Evolutionary conservation across 2,329 filamentous ascomycete species (phyloP), one percentile per base, ranked within the genome.

Genomic region (Talaromyces sp.): DNA sequence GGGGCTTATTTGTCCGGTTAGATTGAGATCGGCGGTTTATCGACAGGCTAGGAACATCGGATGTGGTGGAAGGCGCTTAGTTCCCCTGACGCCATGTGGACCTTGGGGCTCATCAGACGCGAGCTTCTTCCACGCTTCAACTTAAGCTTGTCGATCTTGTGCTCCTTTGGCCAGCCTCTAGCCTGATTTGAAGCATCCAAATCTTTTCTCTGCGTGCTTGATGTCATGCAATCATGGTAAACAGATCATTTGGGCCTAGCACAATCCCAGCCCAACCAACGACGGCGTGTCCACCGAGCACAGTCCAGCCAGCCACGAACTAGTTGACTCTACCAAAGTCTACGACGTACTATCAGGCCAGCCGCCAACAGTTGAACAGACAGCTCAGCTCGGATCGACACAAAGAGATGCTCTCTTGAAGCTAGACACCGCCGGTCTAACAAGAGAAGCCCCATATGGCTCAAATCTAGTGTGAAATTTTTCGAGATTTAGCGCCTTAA

Each of bases 151-250:
- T 46, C 43, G 43, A 46, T 46, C 43, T 46, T 46, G 3, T 24
- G 43, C 43, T 24, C 21, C 43, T 46, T 46, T 24, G 43, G 43
- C 43, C 35, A 35, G 14, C 5, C 35, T 38, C 14, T 38, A 38
- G 35, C 14, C 11, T 0, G 19, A 24, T 24, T 10, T 19, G 41
- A n/a, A 3, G 17, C 41, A 3, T 46, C 21, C 9, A 24, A 24
- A 46, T 2, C 0, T 14, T 46, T 24, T 46, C 11, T 24, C 43
- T 12, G 10, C 21, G 43, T 24, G 14, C 17, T 52, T 52, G 48
- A 52, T 52, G 48, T 52, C 48, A 52, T 52, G 48, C 24, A n/a
- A 52, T 52, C 48, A 52, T 52, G 48, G 48, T 29, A 52, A 52
- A 52, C 48, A 52, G 7, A 29, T 52, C 12, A 4, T 27, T 52